A percentile compares a stretch with the other conserved stretches of the same genome.
These are phyloP conservation scores for Fomitiporia mediterranea DNA, from an alignment of 1,284 basidiomycete genomes.

Conservation along the genomic window DNA sequence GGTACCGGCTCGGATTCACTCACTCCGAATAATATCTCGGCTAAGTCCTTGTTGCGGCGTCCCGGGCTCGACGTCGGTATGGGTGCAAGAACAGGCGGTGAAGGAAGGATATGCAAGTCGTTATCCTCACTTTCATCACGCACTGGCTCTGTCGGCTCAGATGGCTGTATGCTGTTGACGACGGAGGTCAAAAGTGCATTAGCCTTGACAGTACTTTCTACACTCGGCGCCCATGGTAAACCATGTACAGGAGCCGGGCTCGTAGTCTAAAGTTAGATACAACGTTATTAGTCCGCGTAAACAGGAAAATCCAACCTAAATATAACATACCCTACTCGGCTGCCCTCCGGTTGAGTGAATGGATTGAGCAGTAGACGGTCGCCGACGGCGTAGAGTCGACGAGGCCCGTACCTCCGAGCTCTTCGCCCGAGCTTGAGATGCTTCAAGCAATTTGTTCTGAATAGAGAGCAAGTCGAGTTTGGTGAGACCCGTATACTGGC, in stretches of 20 bases:
- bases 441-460: constrained; percentile 65
- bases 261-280: constrained; percentile 39
- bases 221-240: constrained; percentile 23
- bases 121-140: constrained; percentile 23
- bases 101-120: constrained; percentile 6
- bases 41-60: constrained; percentile 63
- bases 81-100: constrained; percentile 15
- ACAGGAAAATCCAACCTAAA: not conserved
- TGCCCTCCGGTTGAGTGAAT: constrained; percentile 57
- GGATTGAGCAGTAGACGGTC: constrained; percentile 77
- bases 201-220: constrained; percentile 51
- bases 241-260: constrained; percentile 42
- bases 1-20: constrained; percentile 37
- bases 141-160: constrained; percentile 28
- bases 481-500: constrained; percentile 58
- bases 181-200: constrained; percentile 64
- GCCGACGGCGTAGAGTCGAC: constrained; percentile 57
- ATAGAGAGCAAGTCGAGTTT: constrained; percentile 64
- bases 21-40: constrained; percentile 64
- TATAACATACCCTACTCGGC: constrained; percentile 44
- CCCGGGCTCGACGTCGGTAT: constrained; percentile 37
- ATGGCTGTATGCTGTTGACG: constrained; percentile 54
- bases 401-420: constrained; percentile 52
- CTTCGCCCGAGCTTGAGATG: constrained; percentile 50
- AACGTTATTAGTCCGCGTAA: constrained; percentile 16